Evolutionary conservation across 352 stramenopile species (phyloP), one percentile per base, ranked within the genome.

Genomic region (Phytophthora hibernalis): DNA sequence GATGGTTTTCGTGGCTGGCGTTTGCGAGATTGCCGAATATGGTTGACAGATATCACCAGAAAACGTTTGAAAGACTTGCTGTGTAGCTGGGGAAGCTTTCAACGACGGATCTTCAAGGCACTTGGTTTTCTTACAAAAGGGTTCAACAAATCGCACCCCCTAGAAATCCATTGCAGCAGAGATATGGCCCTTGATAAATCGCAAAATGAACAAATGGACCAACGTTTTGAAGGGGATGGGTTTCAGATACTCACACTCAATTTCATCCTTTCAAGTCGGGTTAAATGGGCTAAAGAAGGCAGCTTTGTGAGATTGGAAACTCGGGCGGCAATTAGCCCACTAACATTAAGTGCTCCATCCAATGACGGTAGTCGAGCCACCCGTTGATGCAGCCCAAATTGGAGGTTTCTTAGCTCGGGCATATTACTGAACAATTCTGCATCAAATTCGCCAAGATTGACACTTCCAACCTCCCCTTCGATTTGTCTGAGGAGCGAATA

Each of bases 91-190:
- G 1, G 64, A 61, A 3, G 61, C 61, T n/a, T 52, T 44, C 0
- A 60, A n/a, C 3, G 22, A 22, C 2, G 49, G 4, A 31, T 64
- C 42, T 10, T 54, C 12, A 20, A 83, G 38, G 26, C 75, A 80
- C 0, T 38, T 60, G 1, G 53, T 50, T 8, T 35, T 38, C 11
- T 22, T 16, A 28, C 68, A 78, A 24, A 68, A 71, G 55, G 54
- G 42, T 78, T 65, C 1, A 49, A 54, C 6, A 80, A 51, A 28
- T 80, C 43, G 50, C 75, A 83, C 2, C 1, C 0, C 54, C 61
- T 4, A 71, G 48, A 30, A 80, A 84, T 12, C 70, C 76, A 16
- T 84, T 69, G 61, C 74, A 82, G 38, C 70, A 79, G 7, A 77
- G 18, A 24, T 59, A 22, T 12, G 48, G 68, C 0, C 50, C 61